Conservation (phyloP, 192 early-diverging fungal genomes). For the Umbelopsis sp. region DNA sequence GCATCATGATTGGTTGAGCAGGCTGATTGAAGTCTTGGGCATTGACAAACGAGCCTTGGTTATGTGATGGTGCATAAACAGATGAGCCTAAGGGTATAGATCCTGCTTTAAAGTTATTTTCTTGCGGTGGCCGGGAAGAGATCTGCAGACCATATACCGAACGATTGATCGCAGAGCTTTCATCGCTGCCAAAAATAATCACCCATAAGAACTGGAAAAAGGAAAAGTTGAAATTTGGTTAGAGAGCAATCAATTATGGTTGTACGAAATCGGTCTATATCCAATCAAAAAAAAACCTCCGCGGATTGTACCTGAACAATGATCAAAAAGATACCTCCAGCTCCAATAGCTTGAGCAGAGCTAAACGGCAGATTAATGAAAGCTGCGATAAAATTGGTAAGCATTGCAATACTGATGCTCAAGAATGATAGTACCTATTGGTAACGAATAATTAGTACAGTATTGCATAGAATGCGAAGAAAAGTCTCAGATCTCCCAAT, state of each 20-base stretch:
- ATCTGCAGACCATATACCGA: neutral
- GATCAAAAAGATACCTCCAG: constrained; percentile 31
- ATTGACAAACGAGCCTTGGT: constrained; percentile 13
- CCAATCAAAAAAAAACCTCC: neutral
- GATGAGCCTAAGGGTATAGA: constrained; percentile 2
- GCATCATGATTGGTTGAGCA: constrained; percentile 8
- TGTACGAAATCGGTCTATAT: neutral
- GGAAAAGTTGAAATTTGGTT: constrained; percentile 2
- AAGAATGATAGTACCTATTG: constrained; percentile 25
- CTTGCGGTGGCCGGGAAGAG: neutral
- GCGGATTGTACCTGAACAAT: constrained; percentile 28
- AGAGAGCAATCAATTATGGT: neutral
- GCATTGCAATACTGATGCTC: constrained; percentile 23
- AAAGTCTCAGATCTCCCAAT: constrained; percentile 1
- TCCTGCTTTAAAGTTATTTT: neutral
- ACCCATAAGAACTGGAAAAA: constrained; percentile 62
- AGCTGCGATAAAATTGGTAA: constrained; percentile 19
- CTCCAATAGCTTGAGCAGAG: constrained; percentile 24
- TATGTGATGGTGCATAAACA: neutral
- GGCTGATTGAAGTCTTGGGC: neutral
- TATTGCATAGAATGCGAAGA: neutral
- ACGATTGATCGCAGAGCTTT: constrained; percentile 46
- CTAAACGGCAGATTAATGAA: neutral
- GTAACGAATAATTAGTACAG: neutral
- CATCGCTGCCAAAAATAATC: constrained; percentile 61